These are phyloP conservation scores for Neurospora intermedia DNA, from an alignment of 495 filamentous ascomycete species.

Conservation along the genomic window DNA sequence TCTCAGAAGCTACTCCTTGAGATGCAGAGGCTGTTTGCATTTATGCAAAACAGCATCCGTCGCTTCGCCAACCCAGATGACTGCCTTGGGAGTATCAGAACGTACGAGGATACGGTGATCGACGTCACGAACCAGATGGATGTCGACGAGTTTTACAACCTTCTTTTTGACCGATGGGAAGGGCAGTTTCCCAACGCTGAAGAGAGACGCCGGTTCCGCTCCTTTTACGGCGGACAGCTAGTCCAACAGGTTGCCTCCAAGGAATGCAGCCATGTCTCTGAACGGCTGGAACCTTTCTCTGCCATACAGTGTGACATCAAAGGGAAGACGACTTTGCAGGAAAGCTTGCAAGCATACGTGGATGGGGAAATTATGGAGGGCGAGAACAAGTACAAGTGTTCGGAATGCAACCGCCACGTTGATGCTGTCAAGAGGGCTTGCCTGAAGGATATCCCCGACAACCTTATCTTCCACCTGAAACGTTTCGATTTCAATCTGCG, in stretches of 20 bases:
- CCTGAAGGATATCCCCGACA: constrained; percentile 86
- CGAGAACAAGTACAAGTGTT: constrained; percentile 97
- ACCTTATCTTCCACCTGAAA: constrained; percentile 94
- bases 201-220: constrained; percentile 65
- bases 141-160: constrained; percentile 94
- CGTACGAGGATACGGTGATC: constrained; percentile 74
- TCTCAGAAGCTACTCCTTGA: constrained; percentile 62
- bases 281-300: constrained; percentile 80
- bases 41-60: constrained; percentile 71
- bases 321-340: constrained; percentile 71
- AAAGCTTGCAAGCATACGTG: constrained; percentile 88
- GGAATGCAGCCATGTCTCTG: constrained; percentile 89
- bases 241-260: constrained; percentile 93
- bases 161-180: constrained; percentile 87
- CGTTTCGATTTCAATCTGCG: constrained; percentile 92
- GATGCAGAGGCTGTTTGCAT: constrained; percentile 71
- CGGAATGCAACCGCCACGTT: constrained; percentile 78
- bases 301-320: constrained; percentile 97
- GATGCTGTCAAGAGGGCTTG: constrained; percentile 92
- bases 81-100: constrained; percentile 65
- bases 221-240: constrained; percentile 82
- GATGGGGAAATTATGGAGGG: constrained; percentile 97
- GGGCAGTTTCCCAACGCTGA: constrained; percentile 58
- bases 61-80: constrained; percentile 62
- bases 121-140: constrained; percentile 92